Percentiles rank a stretch among this genome's conserved stretches.
These are phyloP conservation scores for Pseudonitzschia multistriata DNA, from an alignment of 108 stramenopile genomes.

Conservation along the genomic window DNA sequence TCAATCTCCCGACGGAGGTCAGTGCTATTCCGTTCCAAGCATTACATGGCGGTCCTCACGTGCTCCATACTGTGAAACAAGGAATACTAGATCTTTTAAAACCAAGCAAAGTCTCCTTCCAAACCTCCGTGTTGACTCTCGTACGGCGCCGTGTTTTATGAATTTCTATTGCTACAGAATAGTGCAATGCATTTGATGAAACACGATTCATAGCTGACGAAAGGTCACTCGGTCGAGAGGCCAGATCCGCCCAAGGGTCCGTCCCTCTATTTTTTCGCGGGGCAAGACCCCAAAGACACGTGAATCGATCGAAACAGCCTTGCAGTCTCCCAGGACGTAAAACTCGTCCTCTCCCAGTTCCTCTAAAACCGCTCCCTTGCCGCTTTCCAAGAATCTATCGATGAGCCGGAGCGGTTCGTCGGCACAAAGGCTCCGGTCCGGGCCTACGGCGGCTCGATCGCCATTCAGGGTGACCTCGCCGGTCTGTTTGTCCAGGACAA, in stretches of 20 bases:
- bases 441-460: constrained; percentile 21
- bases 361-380: constrained; percentile 8
- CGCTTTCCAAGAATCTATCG: constrained; percentile 29
- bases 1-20: too few relatives aligned
- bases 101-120: too few relatives aligned
- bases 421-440: constrained; percentile 32
- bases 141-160: too few relatives aligned
- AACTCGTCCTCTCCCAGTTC: constrained; percentile 21
- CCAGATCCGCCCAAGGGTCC: constrained; percentile 42
- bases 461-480: constrained; percentile 13
- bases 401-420: constrained; percentile 45
- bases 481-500: constrained; percentile 24
- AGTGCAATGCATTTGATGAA: too few relatives aligned
- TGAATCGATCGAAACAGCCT: constrained; percentile 59
- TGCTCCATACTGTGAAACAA: too few relatives aligned
- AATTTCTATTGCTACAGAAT: too few relatives aligned
- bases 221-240: constrained; percentile 39
- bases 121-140: too few relatives aligned
- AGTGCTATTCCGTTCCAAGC: too few relatives aligned
- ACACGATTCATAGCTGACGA: neutral
- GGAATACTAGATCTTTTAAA: too few relatives aligned
- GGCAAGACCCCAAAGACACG: constrained; percentile 59
- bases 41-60: too few relatives aligned
- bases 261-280: constrained; percentile 39
- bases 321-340: constrained; percentile 65